Percentiles rank a stretch among this genome's conserved stretches.
These are phyloP conservation scores for Magnolia sinica DNA, from an alignment of 164 flowering plant genomes.

Conservation along the genomic window DNA sequence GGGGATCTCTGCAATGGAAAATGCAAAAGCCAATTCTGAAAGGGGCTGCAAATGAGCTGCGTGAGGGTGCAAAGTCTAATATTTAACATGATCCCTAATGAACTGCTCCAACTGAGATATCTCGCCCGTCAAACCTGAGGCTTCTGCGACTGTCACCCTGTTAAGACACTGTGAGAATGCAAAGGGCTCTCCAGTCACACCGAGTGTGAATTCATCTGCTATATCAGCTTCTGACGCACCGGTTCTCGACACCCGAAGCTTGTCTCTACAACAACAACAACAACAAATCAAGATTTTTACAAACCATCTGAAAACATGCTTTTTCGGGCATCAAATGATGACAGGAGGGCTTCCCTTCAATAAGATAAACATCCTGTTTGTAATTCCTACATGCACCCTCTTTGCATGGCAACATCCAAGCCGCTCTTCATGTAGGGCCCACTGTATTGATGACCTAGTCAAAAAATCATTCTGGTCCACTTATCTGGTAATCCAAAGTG, in stretches of 20 bases:
- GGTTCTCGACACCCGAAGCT: conserved; percentile 77
- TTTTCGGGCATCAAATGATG: too few species aligned
- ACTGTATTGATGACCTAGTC: too few species aligned
- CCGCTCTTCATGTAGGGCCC: too few species aligned
- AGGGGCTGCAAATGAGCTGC: background rate
- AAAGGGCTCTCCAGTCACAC: conserved; percentile 69
- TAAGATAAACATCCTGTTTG: too few species aligned
- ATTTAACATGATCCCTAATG: conserved; percentile 68
- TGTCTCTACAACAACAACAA: conserved; percentile 51
- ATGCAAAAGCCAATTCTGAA: background rate
- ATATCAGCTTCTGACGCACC: conserved; percentile 78
- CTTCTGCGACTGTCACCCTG: conserved; percentile 69
- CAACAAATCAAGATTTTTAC: background rate
- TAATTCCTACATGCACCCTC: too few species aligned
- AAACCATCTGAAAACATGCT: too few species aligned
- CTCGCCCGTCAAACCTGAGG: conserved; percentile 83
- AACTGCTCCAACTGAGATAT: conserved; percentile 69
- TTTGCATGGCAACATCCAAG: too few species aligned
- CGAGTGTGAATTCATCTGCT: conserved; percentile 64
- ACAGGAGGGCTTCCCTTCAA: too few species aligned
- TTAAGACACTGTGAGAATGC: conserved; percentile 77
- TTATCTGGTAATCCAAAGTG: too few species aligned
- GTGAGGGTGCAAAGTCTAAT: conserved; percentile 18
- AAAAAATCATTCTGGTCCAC: too few species aligned
- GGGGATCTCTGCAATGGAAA: background rate